Evolutionary conservation across 1,284 basidiomycete species (phyloP).

Genomic region (Austroboletus rostrupii): DNA sequence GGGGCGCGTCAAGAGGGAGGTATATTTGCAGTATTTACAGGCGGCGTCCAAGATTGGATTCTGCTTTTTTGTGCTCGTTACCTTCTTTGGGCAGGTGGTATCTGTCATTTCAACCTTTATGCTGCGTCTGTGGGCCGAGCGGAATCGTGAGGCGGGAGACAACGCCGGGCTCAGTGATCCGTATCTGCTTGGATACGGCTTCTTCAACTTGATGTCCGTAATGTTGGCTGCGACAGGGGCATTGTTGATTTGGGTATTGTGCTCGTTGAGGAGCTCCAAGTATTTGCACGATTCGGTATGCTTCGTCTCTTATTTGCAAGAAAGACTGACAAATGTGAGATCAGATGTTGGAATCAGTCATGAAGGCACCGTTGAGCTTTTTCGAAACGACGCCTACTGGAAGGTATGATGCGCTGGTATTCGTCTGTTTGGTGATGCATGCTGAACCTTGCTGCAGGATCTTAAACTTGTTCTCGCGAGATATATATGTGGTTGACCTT

Average conservation of each 20-base stretch:
- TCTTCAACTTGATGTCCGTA: constrained; percentile 52
- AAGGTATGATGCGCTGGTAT: constrained; percentile 41
- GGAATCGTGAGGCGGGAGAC: constrained; percentile 59
- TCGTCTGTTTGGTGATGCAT: not conserved
- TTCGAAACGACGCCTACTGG: constrained; percentile 85
- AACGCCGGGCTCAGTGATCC: constrained; percentile 53
- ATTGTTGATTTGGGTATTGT: constrained; percentile 75
- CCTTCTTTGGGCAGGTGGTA: constrained; percentile 49
- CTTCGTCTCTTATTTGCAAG: not conserved
- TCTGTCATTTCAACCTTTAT: constrained; percentile 64
- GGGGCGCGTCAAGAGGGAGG: constrained; percentile 75
- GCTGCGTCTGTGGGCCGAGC: constrained; percentile 77
- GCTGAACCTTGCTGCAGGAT: constrained; percentile 43
- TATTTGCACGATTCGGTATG: constrained; percentile 73
- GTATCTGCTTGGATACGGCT: constrained; percentile 61
- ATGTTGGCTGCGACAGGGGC: constrained; percentile 52
- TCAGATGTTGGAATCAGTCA: constrained; percentile 73
- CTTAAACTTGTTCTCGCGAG: constrained; percentile 87
- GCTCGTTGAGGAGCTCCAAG: constrained; percentile 72
- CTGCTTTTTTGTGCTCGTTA: constrained; percentile 53
- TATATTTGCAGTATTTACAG: constrained; percentile 72
- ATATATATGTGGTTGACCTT: constrained; percentile 89
- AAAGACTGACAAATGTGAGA: constrained; percentile 2
- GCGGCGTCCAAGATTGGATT: constrained; percentile 79
- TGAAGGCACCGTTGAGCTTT: constrained; percentile 82